Percentiles rank a stretch among this genome's conserved stretches.
phyloP scores from a whole-genome alignment of 116 monocot genomes.

The Thalassia testudinum region DNA sequence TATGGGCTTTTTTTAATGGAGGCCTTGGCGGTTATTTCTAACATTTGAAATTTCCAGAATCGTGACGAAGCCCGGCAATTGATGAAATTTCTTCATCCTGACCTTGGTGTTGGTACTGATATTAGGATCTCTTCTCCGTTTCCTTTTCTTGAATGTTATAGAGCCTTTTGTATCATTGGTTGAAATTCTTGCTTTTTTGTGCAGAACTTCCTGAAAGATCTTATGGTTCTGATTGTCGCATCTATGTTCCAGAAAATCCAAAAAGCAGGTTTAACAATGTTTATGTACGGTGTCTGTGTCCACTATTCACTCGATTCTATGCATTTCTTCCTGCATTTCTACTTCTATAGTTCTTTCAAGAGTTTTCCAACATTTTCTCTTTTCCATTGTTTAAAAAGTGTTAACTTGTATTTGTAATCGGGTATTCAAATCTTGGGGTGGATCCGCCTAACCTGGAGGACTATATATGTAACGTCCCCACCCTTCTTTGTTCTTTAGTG shows the following conservation, averaged over 20 bases:
- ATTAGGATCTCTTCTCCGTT: too few relatives aligned
- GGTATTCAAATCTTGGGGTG: too few relatives aligned
- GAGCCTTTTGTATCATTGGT: background rate
- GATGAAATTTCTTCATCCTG: slow-evolving; percentile 95
- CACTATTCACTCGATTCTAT: background rate
- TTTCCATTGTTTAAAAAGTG: too few relatives aligned
- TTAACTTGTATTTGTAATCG: too few relatives aligned
- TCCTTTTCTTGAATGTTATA: too few relatives aligned
- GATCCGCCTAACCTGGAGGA: too few relatives aligned
- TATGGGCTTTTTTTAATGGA: too few relatives aligned
- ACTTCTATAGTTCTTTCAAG: too few relatives aligned
- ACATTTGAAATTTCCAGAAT: slow-evolving; percentile 54
- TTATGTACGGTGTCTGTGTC: slow-evolving; percentile 89
- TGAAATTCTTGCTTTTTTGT: slow-evolving; percentile 1
- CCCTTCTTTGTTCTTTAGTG: too few relatives aligned
- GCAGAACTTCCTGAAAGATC: slow-evolving; percentile 95
- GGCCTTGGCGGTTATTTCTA: too few relatives aligned
- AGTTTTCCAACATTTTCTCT: too few relatives aligned
- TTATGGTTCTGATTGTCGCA: slow-evolving; percentile 90
- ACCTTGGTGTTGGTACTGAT: slow-evolving; percentile 94
- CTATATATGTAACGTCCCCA: too few relatives aligned
- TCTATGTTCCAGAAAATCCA: slow-evolving; percentile 93
- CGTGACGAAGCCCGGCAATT: slow-evolving; percentile 93
- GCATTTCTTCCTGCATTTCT: background rate
- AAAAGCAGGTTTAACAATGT: slow-evolving; percentile 96